phyloP scores from a whole-genome alignment of 2,329 filamentous ascomycete genomes.

The Macrophomina tecta region DNA sequence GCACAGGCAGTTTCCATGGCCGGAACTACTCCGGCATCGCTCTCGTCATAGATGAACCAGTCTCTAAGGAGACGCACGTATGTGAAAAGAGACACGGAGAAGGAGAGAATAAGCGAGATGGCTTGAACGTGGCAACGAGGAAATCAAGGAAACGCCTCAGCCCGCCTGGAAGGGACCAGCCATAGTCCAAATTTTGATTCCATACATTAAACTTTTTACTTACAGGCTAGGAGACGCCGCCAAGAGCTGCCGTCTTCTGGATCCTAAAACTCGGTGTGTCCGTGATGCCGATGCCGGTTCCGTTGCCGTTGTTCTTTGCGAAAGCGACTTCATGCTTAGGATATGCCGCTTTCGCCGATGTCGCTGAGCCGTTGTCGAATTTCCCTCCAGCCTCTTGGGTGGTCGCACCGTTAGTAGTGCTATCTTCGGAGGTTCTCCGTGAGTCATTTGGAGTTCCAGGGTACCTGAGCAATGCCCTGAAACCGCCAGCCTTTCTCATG shows the following conservation, averaged over 20 bases:
- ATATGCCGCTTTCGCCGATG: slow-evolving; percentile 4
- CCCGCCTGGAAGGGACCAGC: background rate
- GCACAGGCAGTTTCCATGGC: no score
- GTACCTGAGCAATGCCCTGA: slow-evolving; percentile 38
- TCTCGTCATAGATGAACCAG: no score
- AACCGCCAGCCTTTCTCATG: slow-evolving; percentile 43
- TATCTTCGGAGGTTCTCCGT: slow-evolving; percentile 16
- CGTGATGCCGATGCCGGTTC: slow-evolving; percentile 9
- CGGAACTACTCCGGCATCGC: no score
- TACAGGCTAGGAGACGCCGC: slow-evolving; percentile 19
- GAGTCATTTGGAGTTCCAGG: slow-evolving; percentile 23
- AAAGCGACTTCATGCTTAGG: background rate
- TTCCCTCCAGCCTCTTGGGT: slow-evolving; percentile 20
- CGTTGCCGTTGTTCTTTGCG: background rate
- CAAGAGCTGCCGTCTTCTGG: slow-evolving; percentile 15
- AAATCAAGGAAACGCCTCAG: background rate
- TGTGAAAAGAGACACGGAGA: background rate
- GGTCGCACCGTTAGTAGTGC: slow-evolving; percentile 23
- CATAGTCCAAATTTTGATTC: background rate
- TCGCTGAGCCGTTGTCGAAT: background rate
- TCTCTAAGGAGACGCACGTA: no score
- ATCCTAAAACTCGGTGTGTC: slow-evolving; percentile 24
- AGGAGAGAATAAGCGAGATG: background rate
- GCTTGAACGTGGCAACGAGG: background rate
- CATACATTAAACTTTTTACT: slow-evolving; percentile 5